Percentiles rank a stretch among this genome's conserved stretches.
phyloP scores from a whole-genome alignment of 1,284 basidiomycete genomes.

The Wolfiporia cocos region DNA sequence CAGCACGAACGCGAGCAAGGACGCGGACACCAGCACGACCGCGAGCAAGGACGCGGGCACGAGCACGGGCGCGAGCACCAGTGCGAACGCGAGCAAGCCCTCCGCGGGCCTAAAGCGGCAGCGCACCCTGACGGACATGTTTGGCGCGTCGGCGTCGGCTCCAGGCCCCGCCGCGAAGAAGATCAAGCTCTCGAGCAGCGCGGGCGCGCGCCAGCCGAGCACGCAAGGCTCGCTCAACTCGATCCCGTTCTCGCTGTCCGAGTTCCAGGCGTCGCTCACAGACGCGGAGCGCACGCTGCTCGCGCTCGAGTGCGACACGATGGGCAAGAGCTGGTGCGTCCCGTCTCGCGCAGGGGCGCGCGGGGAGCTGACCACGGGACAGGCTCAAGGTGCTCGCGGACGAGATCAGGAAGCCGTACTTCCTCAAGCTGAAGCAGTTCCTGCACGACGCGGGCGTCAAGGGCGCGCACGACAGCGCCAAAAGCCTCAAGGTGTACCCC shows the following conservation, averaged over 20 bases:
- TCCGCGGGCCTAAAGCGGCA: conserved; percentile 48
- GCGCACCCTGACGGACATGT: conserved; percentile 59
- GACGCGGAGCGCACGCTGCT: conserved; percentile 56
- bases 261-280: conserved; percentile 47
- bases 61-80: too few species aligned
- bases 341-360: neutral
- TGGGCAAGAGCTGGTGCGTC: conserved; percentile 69
- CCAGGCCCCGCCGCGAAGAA: conserved; percentile 23
- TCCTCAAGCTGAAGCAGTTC: conserved; percentile 64
- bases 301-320: conserved; percentile 59
- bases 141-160: conserved; percentile 21
- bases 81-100: too few species aligned
- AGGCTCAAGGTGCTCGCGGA: conserved; percentile 71
- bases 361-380: neutral
- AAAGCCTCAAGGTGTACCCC: conserved; percentile 52
- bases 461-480: conserved; percentile 41
- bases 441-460: conserved; percentile 64
- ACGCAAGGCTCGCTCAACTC: conserved; percentile 47
- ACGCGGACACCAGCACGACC: too few species aligned
- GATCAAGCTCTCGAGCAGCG: conserved; percentile 22
- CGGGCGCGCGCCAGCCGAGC: conserved; percentile 24
- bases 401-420: conserved; percentile 73
- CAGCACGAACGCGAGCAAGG: too few species aligned
- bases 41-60: too few species aligned
- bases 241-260: conserved; percentile 60